Evolutionary conservation across 2,329 filamentous ascomycete genomes (phyloP).

Genomic region (Colletotrichum eleusines): DNA sequence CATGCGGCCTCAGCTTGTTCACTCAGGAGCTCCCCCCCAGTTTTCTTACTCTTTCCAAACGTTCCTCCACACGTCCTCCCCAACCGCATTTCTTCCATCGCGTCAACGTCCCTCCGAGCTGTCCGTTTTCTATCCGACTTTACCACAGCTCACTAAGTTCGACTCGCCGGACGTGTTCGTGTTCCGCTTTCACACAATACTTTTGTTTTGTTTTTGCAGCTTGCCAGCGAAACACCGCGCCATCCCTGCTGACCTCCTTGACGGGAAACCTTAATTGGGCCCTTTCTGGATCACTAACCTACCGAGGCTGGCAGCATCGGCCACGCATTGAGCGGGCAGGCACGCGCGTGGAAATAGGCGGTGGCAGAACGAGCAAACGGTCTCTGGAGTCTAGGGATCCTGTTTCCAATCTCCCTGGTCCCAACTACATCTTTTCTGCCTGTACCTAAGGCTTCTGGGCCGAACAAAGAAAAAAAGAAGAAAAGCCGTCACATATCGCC

Average conservation of each 20-base stretch:
- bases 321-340: constrained; percentile 24
- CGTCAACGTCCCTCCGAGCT: constrained; percentile 19
- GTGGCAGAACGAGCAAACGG: constrained; percentile 38
- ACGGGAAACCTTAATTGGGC: constrained; percentile 28
- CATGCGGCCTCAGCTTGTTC: constrained; percentile 37
- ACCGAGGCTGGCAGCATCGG: constrained; percentile 28
- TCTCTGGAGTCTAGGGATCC: constrained; percentile 38
- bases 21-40: constrained; percentile 41
- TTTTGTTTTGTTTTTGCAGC: no score
- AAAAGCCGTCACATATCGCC: constrained; percentile 32
- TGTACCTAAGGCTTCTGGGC: constrained; percentile 43
- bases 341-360: constrained; percentile 31
- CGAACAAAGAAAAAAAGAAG: constrained; percentile 27
- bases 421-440: constrained; percentile 40
- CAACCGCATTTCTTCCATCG: constrained; percentile 32
- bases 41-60: constrained; percentile 40
- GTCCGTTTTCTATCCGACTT: constrained; percentile 19
- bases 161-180: constrained; percentile 15
- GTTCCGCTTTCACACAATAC: not conserved
- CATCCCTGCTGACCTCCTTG: constrained; percentile 2
- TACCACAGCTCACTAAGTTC: not conserved
- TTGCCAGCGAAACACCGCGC: constrained; percentile 24
- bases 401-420: constrained; percentile 40
- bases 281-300: constrained; percentile 23
- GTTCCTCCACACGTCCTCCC: constrained; percentile 15